These are phyloP conservation scores for Cucurbita argyrosperma DNA, from an alignment of 306 rosid genomes.

Conservation along the genomic window DNA sequence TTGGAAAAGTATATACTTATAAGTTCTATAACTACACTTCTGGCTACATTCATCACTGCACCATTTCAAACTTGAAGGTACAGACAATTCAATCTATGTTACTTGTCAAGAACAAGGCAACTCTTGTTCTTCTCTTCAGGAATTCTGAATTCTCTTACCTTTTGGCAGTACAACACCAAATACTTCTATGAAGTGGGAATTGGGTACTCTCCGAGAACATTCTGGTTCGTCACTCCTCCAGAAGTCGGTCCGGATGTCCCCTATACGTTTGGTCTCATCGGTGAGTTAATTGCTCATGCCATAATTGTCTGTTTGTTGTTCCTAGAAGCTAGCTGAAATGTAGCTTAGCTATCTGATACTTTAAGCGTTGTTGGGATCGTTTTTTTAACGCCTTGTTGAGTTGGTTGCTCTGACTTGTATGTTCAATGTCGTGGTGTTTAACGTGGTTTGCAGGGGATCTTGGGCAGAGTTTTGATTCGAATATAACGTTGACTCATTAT, in stretches of 20 bases:
- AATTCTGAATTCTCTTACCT: not conserved
- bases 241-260: slow-evolving; percentile 78
- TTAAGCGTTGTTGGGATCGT: not conserved
- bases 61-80: slow-evolving; percentile 27
- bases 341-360: not conserved
- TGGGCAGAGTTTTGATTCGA: slow-evolving; percentile 84
- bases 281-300: slow-evolving; percentile 14
- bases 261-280: slow-evolving; percentile 86
- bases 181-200: slow-evolving; percentile 68
- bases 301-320: not conserved
- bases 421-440: not conserved
- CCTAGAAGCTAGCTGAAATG: not conserved
- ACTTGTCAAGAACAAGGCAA: not conserved
- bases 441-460: slow-evolving; percentile 44
- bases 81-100: not conserved
- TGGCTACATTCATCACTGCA: slow-evolving; percentile 59
- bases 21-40: slow-evolving; percentile 49
- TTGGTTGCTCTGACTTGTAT: not conserved
- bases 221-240: slow-evolving; percentile 82
- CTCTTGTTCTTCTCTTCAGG: not conserved
- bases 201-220: slow-evolving; percentile 37
- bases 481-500: slow-evolving; percentile 59
- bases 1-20: slow-evolving; percentile 31
- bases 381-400: not conserved
- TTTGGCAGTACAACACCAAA: slow-evolving; percentile 47